Evolutionary conservation across 768 basidiomycete species (phyloP).

Genomic region (Auriscalpium vulgare): DNA sequence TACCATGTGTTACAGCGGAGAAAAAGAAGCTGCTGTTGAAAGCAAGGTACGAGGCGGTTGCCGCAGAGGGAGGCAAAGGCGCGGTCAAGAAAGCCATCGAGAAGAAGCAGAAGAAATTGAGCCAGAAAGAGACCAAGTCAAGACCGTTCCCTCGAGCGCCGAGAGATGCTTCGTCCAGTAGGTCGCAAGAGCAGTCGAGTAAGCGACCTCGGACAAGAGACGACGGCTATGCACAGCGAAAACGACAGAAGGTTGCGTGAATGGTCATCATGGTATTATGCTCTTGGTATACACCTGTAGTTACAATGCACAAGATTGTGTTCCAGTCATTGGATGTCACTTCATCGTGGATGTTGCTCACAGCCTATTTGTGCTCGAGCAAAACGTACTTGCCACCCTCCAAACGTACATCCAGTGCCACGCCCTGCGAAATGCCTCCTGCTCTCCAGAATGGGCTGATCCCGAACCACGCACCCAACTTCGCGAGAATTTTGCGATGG

Average conservation of each 20-base stretch:
- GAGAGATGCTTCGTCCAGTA: background rate
- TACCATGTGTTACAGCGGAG: constrained; percentile 44
- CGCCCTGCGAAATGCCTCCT: constrained; percentile 41
- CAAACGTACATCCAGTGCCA: constrained; percentile 52
- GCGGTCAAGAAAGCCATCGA: constrained; percentile 86
- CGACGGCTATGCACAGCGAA: constrained; percentile 8
- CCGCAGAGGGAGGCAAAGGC: constrained; percentile 63
- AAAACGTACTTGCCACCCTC: constrained; percentile 53
- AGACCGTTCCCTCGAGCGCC: constrained; percentile 48
- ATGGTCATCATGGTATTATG: background rate
- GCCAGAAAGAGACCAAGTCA: constrained; percentile 83
- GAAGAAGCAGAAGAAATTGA: constrained; percentile 81
- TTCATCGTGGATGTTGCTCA: background rate
- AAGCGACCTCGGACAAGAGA: constrained; percentile 5
- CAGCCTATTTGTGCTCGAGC: constrained; percentile 3
- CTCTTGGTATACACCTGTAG: background rate
- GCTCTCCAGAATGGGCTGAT: constrained; percentile 55
- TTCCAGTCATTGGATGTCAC: too few relatives aligned
- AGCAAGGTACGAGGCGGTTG: constrained; percentile 74
- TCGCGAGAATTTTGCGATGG: constrained; percentile 26
- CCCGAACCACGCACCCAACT: constrained; percentile 63
- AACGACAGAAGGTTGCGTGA: constrained; percentile 16
- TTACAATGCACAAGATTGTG: too few relatives aligned
- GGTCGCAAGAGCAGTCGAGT: constrained; percentile 4
- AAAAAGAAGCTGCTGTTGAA: constrained; percentile 66